These are phyloP conservation scores for Carex myosuroides DNA, from an alignment of 176 grass and related monocot species.

Conservation along the genomic window DNA sequence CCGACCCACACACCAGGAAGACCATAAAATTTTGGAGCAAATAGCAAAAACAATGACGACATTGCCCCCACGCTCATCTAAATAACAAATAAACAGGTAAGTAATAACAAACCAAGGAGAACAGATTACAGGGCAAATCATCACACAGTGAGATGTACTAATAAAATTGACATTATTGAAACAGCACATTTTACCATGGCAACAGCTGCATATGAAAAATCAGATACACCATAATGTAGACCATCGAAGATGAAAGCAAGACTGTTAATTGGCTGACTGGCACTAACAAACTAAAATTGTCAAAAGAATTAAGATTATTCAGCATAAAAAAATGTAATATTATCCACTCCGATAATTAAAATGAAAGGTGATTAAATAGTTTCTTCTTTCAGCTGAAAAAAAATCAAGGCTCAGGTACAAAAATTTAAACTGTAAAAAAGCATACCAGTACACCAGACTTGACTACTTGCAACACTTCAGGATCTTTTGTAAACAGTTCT, in stretches of 20 bases:
- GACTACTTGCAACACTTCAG: conserved; percentile 68
- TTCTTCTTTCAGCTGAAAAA: neutral
- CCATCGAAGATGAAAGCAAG: conserved; percentile 96
- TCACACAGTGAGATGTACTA: neutral
- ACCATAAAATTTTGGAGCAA: conserved; percentile 67
- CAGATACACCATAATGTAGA: conserved; percentile 85
- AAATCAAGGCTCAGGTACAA: neutral
- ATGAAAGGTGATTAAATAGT: neutral
- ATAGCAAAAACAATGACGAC: conserved; percentile 74
- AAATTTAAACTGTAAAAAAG: neutral
- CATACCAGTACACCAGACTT: conserved; percentile 80
- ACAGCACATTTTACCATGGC: conserved; percentile 54
- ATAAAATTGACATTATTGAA: conserved; percentile 20
- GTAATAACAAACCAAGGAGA: conserved; percentile 6
- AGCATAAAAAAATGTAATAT: neutral
- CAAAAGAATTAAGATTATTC: neutral
- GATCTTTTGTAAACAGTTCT: conserved; percentile 76
- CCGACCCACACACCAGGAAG: conserved; percentile 88
- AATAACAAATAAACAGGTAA: conserved; percentile 19
- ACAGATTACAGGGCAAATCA: neutral
- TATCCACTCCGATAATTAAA: neutral
- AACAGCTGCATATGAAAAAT: conserved; percentile 80
- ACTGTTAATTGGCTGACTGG: conserved; percentile 85
- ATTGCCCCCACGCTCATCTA: conserved; percentile 69
- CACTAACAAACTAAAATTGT: conserved; percentile 72